A percentile compares a stretch with the other conserved stretches of the same genome.
phyloP scores from a whole-genome alignment of 1,284 basidiomycete species.

The Acaromyces ingoldii region DNA sequence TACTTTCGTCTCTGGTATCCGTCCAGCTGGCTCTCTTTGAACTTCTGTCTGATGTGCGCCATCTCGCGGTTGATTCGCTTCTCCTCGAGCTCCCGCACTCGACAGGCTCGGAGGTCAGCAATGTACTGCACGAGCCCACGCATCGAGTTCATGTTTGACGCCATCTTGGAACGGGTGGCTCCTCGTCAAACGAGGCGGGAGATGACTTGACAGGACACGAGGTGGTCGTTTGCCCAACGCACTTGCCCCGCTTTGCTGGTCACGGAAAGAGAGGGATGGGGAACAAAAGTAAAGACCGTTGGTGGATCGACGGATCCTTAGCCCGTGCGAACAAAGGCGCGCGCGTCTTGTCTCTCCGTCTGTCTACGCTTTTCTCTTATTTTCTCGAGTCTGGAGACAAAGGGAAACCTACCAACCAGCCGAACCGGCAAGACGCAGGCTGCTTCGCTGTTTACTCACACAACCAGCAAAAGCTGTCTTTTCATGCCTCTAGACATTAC shows the following conservation, averaged over 20 bases:
- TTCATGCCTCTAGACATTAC: too few relatives aligned
- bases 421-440: too few relatives aligned
- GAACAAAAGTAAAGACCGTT: too few relatives aligned
- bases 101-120: conserved; percentile 87
- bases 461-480: too few relatives aligned
- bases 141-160: conserved; percentile 19
- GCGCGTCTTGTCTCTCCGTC: too few relatives aligned
- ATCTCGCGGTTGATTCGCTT: conserved; percentile 99
- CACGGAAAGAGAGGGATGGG: too few relatives aligned
- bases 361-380: too few relatives aligned
- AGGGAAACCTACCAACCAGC: too few relatives aligned
- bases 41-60: conserved; percentile 98
- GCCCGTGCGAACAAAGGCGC: too few relatives aligned
- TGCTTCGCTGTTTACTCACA: too few relatives aligned
- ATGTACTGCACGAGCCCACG: conserved; percentile 69
- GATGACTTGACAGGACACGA: neutral
- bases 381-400: too few relatives aligned
- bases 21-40: conserved; percentile 96
- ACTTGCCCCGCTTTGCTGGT: neutral
- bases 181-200: neutral
- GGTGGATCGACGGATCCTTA: too few relatives aligned
- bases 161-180: neutral
- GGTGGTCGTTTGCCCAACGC: neutral
- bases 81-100: conserved; percentile 62
- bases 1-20: conserved; percentile 99